These are phyloP conservation scores for Agrocybe pediades DNA, from an alignment of 768 basidiomycete genomes.

Conservation along the genomic window DNA sequence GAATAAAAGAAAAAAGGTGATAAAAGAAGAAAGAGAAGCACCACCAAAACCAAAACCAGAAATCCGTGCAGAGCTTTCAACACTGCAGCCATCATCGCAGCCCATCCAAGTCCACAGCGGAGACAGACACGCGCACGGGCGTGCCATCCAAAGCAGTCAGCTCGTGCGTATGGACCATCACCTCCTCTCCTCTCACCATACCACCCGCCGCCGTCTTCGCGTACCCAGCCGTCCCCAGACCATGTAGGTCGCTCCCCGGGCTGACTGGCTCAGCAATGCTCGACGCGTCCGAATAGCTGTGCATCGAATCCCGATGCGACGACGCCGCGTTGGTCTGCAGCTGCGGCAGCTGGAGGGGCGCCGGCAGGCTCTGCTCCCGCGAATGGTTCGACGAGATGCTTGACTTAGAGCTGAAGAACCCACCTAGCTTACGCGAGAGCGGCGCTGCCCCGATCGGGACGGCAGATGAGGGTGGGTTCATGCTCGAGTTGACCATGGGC, in stretches of 20 bases:
- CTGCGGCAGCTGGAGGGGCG: slow-evolving; percentile 22
- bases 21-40: not conserved
- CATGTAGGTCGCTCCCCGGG: slow-evolving; percentile 43
- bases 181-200: slow-evolving; percentile 19
- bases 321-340: slow-evolving; percentile 33
- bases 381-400: slow-evolving; percentile 49
- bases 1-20: not conserved
- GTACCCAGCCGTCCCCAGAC: slow-evolving; percentile 23
- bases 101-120: slow-evolving; percentile 16
- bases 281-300: slow-evolving; percentile 59
- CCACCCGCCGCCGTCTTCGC: slow-evolving; percentile 4
- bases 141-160: slow-evolving; percentile 25
- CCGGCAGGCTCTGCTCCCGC: slow-evolving; percentile 15
- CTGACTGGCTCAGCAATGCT: slow-evolving; percentile 62
- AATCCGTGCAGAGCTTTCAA: too few species aligned
- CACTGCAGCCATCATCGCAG: slow-evolving; percentile 9
- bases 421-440: slow-evolving; percentile 67
- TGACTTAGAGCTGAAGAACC: slow-evolving; percentile 63
- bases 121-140: slow-evolving; percentile 20
- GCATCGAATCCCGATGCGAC: slow-evolving; percentile 41
- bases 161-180: slow-evolving; percentile 33
- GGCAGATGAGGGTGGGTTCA: slow-evolving; percentile 19
- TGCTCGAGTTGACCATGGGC: slow-evolving; percentile 5
- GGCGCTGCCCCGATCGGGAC: slow-evolving; percentile 36
- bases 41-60: not conserved